Evolutionary conservation across 2,329 filamentous ascomycete genomes (phyloP), one percentile per base, ranked within the genome.

Genomic region (Aspergillus fructus): DNA sequence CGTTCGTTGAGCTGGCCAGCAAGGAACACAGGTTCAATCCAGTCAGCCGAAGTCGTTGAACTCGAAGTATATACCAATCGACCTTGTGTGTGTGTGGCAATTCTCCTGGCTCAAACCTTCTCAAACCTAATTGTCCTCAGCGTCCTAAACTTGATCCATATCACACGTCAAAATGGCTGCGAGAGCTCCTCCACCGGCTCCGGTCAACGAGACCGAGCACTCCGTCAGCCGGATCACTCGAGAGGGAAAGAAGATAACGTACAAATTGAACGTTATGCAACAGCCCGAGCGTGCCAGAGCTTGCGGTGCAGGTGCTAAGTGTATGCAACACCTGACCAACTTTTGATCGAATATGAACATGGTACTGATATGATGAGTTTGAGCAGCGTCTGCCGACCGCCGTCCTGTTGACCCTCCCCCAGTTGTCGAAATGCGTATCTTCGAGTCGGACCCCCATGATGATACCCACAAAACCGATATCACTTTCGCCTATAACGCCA

Each of bases 261-360:
- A 97, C 75, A 82, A 84, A 63, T 80, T 97, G 74, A 86, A 85
- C 59, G 92, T 97, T 55, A 87, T 97, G 67, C 94, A 99, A 77
- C 91, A 97, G 74, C 94, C 94, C 19, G 89, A 96, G 78, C 90
- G 93, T 68, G 93, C 94, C 49, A 85, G 94, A 80, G 94, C 94
- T 55, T 99, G 94, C 74, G 94, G 94, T 69, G 93, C 92, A 55
- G 94, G 94, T 59, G 91, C 91, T 53, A 97, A 97, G 79, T 96
- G 91, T 96, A 82, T 76, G 88, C 65, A 45, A 58, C 27, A 39
- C 58, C 58, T 41, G 56, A 33, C 30, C 9, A 40, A 15, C 40
- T 51, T n/a, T 37, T 15, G 17, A 23, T 15, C 15, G 49, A 30
- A 30, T 9, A 12, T 49, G 24, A 53, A 51, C 13, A 45, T 15